Percentiles rank a stretch among this genome's conserved stretches.
These are phyloP conservation scores for Phaeoacremonium minimum DNA, from an alignment of 2,329 filamentous ascomycete species.

Conservation along the genomic window DNA sequence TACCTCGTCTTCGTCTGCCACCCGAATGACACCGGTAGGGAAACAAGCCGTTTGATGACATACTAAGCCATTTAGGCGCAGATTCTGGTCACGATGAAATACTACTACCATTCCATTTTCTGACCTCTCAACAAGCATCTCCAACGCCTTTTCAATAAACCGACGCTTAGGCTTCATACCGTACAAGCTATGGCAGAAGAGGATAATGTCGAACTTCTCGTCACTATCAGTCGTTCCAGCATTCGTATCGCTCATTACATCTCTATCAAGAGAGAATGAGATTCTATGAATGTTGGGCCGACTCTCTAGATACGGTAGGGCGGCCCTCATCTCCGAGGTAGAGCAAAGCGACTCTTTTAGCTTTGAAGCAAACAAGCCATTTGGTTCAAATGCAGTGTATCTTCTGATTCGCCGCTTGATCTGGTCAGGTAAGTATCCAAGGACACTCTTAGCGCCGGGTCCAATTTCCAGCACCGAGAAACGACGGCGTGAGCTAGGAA, in stretches of 20 bases:
- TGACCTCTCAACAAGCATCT: constrained; percentile 36
- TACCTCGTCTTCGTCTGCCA: constrained; percentile 36
- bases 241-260: constrained; percentile 12
- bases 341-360: constrained; percentile 37
- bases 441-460: constrained; percentile 50
- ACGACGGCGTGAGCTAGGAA: constrained; percentile 30
- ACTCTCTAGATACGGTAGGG: constrained; percentile 35
- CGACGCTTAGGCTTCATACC: constrained; percentile 45
- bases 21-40: constrained; percentile 34
- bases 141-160: constrained; percentile 40
- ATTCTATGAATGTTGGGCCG: constrained; percentile 29
- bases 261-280: constrained; percentile 30
- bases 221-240: constrained; percentile 14
- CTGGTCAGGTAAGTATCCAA: constrained; percentile 39
- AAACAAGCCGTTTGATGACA: constrained; percentile 41
- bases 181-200: constrained; percentile 64
- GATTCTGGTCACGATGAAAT: constrained; percentile 45
- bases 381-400: constrained; percentile 53
- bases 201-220: constrained; percentile 46
- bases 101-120: constrained; percentile 41
- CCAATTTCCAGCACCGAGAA: constrained; percentile 57
- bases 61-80: constrained; percentile 42
- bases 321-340: constrained; percentile 17
- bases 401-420: constrained; percentile 37
- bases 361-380: constrained; percentile 33